Conservation (phyloP, 768 basidiomycete genomes). For the Boletus reticulatus region DNA sequence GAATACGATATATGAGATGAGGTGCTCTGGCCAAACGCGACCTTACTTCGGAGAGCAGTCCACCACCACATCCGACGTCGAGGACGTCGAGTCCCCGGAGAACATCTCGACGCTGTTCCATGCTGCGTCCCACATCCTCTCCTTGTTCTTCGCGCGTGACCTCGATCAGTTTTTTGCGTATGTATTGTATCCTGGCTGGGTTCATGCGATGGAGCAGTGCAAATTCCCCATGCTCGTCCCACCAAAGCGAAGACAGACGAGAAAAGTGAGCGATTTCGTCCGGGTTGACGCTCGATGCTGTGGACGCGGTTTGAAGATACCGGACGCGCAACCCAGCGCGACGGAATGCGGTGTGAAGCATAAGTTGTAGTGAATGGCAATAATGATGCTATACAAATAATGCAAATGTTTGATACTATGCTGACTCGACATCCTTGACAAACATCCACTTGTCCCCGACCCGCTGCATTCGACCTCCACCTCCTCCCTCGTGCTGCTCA, state of each 20-base stretch:
- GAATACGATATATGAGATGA: no score
- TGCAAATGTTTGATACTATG: constrained; percentile 12
- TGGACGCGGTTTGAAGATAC: constrained; percentile 21
- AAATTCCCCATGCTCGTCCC: constrained; percentile 94
- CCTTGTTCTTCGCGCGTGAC: constrained; percentile 52
- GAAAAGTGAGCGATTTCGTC: constrained; percentile 90
- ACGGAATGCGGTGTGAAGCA: constrained; percentile 22
- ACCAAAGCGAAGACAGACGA: constrained; percentile 87
- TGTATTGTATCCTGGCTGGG: constrained; percentile 79
- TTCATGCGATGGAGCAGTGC: constrained; percentile 92
- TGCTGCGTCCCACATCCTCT: constrained; percentile 31
- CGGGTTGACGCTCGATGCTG: constrained; percentile 50
- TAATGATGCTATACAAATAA: constrained; percentile 21
- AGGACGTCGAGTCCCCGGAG: constrained; percentile 71
- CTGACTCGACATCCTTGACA: constrained; percentile 40
- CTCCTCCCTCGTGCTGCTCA: constrained; percentile 8
- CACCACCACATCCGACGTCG: constrained; percentile 96
- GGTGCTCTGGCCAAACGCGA: not conserved
- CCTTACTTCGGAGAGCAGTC: constrained; percentile 84
- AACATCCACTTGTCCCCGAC: constrained; percentile 75
- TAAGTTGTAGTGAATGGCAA: not conserved
- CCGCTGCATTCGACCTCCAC: constrained; percentile 62
- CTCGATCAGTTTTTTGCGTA: constrained; percentile 73
- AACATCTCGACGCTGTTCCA: constrained; percentile 29
- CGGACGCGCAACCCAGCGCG: constrained; percentile 13